Evolutionary conservation across 2,329 filamentous ascomycete species (phyloP).

Genomic region (Sclerotiophoma versabilis): DNA sequence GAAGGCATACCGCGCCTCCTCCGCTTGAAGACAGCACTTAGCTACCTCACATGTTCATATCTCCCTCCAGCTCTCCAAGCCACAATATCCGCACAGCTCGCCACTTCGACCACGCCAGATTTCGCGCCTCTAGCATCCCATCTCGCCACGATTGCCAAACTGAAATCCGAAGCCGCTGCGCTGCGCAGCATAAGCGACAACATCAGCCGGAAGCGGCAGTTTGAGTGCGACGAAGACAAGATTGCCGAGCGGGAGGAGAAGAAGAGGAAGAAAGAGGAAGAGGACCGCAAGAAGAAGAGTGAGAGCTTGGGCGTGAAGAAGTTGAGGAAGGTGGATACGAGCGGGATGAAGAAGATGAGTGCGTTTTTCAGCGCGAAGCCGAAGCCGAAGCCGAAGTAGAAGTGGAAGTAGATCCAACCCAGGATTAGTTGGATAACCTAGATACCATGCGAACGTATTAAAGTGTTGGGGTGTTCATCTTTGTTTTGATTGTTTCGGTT

Average conservation of each 20-base stretch:
- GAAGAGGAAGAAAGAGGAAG: conserved; percentile 85
- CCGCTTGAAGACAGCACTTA: conserved; percentile 68
- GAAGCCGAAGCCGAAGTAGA: conserved; percentile 31
- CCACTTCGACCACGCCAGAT: conserved; percentile 58
- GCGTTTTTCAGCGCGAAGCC: conserved; percentile 82
- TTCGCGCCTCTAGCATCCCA: conserved; percentile 77
- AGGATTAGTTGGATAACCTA: neutral
- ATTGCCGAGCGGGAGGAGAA: conserved; percentile 73
- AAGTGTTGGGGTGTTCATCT: neutral
- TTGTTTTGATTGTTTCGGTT: conserved; percentile 2
- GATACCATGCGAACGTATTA: neutral
- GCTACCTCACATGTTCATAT: conserved; percentile 70
- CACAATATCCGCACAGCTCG: conserved; percentile 47
- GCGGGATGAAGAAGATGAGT: conserved; percentile 96
- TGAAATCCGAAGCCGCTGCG: conserved; percentile 75
- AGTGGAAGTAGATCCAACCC: too few species aligned
- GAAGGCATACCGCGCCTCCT: conserved; percentile 65
- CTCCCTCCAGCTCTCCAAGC: conserved; percentile 54
- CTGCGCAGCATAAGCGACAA: conserved; percentile 74
- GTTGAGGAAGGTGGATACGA: conserved; percentile 87
- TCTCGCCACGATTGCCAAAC: conserved; percentile 67
- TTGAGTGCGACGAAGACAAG: conserved; percentile 68
- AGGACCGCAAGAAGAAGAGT: conserved; percentile 83
- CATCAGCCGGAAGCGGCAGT: conserved; percentile 67
- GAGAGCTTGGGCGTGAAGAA: conserved; percentile 79